These are phyloP conservation scores for Trichoderma semiorbis DNA, from an alignment of 2,329 filamentous ascomycete genomes.

Conservation along the genomic window DNA sequence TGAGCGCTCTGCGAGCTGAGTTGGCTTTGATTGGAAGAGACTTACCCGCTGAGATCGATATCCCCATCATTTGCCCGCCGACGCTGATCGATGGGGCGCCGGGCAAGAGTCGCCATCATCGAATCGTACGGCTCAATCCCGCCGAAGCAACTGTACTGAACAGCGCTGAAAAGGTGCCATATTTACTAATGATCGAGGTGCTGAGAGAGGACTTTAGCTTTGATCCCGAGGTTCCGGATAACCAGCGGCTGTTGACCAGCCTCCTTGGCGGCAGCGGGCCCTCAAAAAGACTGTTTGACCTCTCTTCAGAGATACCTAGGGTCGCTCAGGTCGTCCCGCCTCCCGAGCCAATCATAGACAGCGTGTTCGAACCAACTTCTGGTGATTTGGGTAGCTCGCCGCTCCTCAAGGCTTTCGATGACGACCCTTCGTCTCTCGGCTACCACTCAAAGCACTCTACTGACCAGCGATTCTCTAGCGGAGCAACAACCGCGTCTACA, in stretches of 20 bases:
- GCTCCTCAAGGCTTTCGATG: constrained; percentile 58
- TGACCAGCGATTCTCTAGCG: constrained; percentile 57
- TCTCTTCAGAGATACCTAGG: constrained; percentile 62
- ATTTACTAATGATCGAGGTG: constrained; percentile 80
- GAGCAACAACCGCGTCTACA: constrained; percentile 57
- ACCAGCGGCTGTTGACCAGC: constrained; percentile 60
- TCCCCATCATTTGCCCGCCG: constrained; percentile 76
- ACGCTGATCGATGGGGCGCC: constrained; percentile 70
- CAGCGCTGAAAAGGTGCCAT: constrained; percentile 82
- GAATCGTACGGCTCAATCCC: constrained; percentile 78
- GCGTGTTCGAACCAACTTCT: constrained; percentile 77
- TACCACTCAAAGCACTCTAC: constrained; percentile 28
- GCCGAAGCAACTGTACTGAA: constrained; percentile 82
- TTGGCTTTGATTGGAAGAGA: constrained; percentile 78
- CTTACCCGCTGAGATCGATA: constrained; percentile 77
- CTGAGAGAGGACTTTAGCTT: constrained; percentile 80
- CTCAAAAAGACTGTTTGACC: constrained; percentile 62
- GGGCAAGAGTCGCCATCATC: constrained; percentile 72
- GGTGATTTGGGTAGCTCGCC: constrained; percentile 75
- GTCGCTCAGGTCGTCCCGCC: constrained; percentile 40
- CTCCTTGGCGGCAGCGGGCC: constrained; percentile 56
- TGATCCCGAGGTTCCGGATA: constrained; percentile 69
- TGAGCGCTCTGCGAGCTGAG: constrained; percentile 78
- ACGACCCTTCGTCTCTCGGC: constrained; percentile 37
- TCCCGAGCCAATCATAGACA: constrained; percentile 55